Conservation (phyloP, 1,139 yeast genomes). For the Debaryomyces sp. region DNA sequence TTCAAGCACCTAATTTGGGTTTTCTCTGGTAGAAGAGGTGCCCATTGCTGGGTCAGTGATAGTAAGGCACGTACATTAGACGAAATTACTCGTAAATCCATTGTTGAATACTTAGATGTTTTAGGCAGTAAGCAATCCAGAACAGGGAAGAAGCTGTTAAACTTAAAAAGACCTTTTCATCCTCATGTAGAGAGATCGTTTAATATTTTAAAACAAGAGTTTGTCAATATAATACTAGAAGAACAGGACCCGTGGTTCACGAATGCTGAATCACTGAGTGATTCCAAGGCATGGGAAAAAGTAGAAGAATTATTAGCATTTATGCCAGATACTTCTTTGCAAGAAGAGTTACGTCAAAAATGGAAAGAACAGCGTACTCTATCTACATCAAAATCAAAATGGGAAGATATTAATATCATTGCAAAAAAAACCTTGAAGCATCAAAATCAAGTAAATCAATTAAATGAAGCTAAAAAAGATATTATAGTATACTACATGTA, state of each 20-base stretch:
- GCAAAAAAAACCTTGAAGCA: slow-evolving; percentile 52
- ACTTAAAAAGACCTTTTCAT: slow-evolving; percentile 78
- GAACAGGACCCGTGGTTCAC: slow-evolving; percentile 84
- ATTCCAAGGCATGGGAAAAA: slow-evolving; percentile 46
- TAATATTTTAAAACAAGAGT: slow-evolving; percentile 63
- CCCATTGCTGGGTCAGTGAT: slow-evolving; percentile 98
- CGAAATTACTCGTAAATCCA: slow-evolving; percentile 73
- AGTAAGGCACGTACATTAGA: slow-evolving; percentile 72
- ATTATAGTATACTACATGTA: slow-evolving; percentile 78
- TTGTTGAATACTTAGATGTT: slow-evolving; percentile 83
- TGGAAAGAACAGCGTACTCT: slow-evolving; percentile 38
- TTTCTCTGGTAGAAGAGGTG: slow-evolving; percentile 98
- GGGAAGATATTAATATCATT: slow-evolving; percentile 77
- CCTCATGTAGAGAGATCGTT: slow-evolving; percentile 84
- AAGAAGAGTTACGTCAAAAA: slow-evolving; percentile 50
- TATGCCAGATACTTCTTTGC: slow-evolving; percentile 61
- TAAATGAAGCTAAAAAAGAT: slow-evolving; percentile 81
- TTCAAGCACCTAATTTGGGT: slow-evolving; percentile 90
- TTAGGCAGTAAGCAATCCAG: slow-evolving; percentile 53
- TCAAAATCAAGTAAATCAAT: slow-evolving; percentile 41
- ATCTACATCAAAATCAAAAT: slow-evolving; percentile 54
- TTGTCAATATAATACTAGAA: slow-evolving; percentile 64
- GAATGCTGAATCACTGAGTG: slow-evolving; percentile 28
- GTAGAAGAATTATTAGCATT: slow-evolving; percentile 60
- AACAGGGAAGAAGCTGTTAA: slow-evolving; percentile 41